Conservation (phyloP, 768 basidiomycete species). For the Tulasnella calospora region DNA sequence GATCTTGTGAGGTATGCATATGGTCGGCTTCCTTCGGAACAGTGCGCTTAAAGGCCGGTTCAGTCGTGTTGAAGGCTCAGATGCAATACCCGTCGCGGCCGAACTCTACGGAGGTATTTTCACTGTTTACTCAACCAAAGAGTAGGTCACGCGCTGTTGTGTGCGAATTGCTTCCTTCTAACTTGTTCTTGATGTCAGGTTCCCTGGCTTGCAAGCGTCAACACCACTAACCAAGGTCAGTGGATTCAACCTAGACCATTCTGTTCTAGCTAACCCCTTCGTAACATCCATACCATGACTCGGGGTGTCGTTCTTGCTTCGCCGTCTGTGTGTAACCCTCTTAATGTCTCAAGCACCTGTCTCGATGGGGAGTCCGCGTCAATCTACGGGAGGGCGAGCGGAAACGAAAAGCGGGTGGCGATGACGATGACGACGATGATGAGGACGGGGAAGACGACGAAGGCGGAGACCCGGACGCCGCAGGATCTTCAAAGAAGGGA, state of each 20-base stretch:
- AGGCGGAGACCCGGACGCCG: slow-evolving; percentile 15
- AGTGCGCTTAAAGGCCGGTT: not conserved
- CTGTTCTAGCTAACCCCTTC: slow-evolving; percentile 9
- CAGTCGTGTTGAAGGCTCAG: slow-evolving; percentile 29
- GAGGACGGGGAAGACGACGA: slow-evolving; percentile 22
- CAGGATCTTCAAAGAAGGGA: slow-evolving; percentile 2
- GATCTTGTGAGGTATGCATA: slow-evolving; percentile 42
- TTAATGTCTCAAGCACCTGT: slow-evolving; percentile 35
- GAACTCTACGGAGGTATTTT: slow-evolving; percentile 62
- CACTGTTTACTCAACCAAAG: slow-evolving; percentile 64
- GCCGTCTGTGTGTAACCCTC: too few relatives aligned
- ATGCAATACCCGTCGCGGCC: slow-evolving; percentile 48
- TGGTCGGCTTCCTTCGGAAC: not conserved
- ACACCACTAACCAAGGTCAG: slow-evolving; percentile 63
- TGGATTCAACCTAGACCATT: not conserved
- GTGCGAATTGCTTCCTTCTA: not conserved
- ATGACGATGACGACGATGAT: slow-evolving; percentile 21
- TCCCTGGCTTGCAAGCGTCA: slow-evolving; percentile 61
- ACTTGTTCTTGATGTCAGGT: slow-evolving; percentile 32
- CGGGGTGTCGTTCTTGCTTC: not conserved
- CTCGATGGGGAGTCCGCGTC: slow-evolving; percentile 53
- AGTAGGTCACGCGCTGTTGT: slow-evolving; percentile 31
- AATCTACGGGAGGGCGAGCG: slow-evolving; percentile 58
- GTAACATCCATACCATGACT: slow-evolving; percentile 17
- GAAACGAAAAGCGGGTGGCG: slow-evolving; percentile 39